These are phyloP conservation scores for Aspergillus biplanus DNA, from an alignment of 495 filamentous ascomycete species.

Conservation along the genomic window DNA sequence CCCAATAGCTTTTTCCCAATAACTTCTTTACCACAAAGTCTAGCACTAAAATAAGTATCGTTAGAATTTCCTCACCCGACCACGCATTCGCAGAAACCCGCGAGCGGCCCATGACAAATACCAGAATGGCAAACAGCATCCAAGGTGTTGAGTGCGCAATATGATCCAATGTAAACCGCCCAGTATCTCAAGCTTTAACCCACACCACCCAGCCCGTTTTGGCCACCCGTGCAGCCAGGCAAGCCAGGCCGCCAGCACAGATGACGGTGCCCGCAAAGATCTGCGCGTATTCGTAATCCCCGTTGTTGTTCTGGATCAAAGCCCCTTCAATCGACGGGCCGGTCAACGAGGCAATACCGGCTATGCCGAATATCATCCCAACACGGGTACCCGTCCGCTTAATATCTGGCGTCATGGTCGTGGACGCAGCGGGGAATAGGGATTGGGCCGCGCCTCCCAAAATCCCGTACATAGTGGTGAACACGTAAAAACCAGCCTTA, in stretches of 20 bases:
- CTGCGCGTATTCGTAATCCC: slow-evolving; percentile 14
- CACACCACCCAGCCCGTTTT: not conserved
- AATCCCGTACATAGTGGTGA: slow-evolving; percentile 61
- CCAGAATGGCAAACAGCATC: no score
- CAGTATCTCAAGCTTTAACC: not conserved
- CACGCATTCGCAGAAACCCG: no score
- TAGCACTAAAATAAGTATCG: no score
- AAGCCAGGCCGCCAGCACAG: not conserved
- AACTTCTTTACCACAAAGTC: no score
- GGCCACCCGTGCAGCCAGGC: not conserved
- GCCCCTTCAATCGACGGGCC: slow-evolving; percentile 51
- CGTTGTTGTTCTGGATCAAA: slow-evolving; percentile 44
- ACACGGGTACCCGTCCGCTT: slow-evolving; percentile 66
- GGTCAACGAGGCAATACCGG: slow-evolving; percentile 41
- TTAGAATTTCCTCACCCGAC: no score
- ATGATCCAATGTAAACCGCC: not conserved
- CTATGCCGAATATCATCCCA: slow-evolving; percentile 72
- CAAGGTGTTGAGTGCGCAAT: not conserved
- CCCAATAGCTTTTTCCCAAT: no score
- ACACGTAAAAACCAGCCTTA: slow-evolving; percentile 53
- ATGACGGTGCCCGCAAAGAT: not conserved
- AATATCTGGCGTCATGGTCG: slow-evolving; percentile 59
- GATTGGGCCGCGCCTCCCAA: slow-evolving; percentile 62
- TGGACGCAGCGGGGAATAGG: slow-evolving; percentile 58
- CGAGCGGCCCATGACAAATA: no score